These are phyloP conservation scores for Camellia sinensis DNA, from an alignment of 148 eudicot species.

Conservation along the genomic window DNA sequence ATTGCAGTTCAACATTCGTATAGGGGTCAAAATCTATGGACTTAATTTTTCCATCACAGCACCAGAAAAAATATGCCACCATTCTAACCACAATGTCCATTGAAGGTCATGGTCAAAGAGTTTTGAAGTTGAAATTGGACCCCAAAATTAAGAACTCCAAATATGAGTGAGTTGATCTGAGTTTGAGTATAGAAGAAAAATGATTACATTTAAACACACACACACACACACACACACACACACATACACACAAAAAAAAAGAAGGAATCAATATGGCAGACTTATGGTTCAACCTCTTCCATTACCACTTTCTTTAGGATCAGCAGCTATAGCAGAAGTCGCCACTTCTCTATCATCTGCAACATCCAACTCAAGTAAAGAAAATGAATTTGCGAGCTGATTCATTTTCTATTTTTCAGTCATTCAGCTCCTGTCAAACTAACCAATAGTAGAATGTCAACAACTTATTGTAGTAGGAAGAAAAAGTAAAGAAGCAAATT, in stretches of 20 bases:
- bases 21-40: not conserved
- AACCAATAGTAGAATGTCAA: not conserved
- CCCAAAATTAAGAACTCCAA: not conserved
- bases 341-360: constrained; percentile 25
- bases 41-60: not conserved
- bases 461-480: not conserved
- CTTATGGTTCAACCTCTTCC: constrained; percentile 14
- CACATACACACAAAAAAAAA: not conserved
- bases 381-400: constrained; percentile 33
- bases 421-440: constrained; percentile 21
- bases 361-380: constrained; percentile 32
- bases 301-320: constrained; percentile 8
- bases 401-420: constrained; percentile 26
- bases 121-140: not conserved
- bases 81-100: not conserved
- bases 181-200: not conserved
- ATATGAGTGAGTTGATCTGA: not conserved
- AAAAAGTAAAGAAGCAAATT: not conserved
- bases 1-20: not conserved
- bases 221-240: too few species aligned
- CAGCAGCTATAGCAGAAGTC: constrained; percentile 15
- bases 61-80: not conserved
- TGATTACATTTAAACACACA: not conserved
- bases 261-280: not conserved
- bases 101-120: not conserved